Conservation (phyloP, 257 asterid species). For the Solanum corneliomulleri region DNA sequence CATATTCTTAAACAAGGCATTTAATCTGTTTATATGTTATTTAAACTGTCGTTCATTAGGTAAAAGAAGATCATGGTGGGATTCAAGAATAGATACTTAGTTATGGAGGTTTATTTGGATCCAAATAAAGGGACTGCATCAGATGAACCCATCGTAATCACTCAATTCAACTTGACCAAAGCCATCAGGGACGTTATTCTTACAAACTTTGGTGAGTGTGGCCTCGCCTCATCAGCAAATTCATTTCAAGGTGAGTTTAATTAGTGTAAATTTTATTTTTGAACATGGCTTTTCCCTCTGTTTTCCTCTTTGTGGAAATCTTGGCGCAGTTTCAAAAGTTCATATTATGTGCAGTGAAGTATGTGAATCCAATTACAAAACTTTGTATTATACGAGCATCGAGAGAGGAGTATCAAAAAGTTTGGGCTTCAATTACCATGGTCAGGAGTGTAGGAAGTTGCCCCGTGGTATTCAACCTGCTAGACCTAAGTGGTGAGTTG, state of each 20-base stretch:
- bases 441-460: slow-evolving; percentile 62
- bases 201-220: slow-evolving; percentile 81
- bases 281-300: background rate
- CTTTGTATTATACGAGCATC: slow-evolving; percentile 68
- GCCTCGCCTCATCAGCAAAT: slow-evolving; percentile 56
- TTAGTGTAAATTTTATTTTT: background rate
- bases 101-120: slow-evolving; percentile 77
- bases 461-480: slow-evolving; percentile 69
- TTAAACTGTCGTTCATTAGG: slow-evolving; percentile 2
- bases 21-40: background rate
- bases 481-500: slow-evolving; percentile 72
- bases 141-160: slow-evolving; percentile 64
- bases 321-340: background rate
- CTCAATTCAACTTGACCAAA: slow-evolving; percentile 47
- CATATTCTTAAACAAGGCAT: background rate
- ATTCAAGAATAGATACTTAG: slow-evolving; percentile 78
- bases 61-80: slow-evolving; percentile 56
- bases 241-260: slow-evolving; percentile 61
- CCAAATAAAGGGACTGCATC: slow-evolving; percentile 46
- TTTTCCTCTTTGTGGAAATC: background rate
- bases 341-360: slow-evolving; percentile 50
- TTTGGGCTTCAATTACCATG: slow-evolving; percentile 79
- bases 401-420: slow-evolving; percentile 53
- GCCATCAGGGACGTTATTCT: slow-evolving; percentile 67
- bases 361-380: slow-evolving; percentile 80